Conservation (phyloP, 257 asterid genomes). For the Ajuga chamaepitys region DNA sequence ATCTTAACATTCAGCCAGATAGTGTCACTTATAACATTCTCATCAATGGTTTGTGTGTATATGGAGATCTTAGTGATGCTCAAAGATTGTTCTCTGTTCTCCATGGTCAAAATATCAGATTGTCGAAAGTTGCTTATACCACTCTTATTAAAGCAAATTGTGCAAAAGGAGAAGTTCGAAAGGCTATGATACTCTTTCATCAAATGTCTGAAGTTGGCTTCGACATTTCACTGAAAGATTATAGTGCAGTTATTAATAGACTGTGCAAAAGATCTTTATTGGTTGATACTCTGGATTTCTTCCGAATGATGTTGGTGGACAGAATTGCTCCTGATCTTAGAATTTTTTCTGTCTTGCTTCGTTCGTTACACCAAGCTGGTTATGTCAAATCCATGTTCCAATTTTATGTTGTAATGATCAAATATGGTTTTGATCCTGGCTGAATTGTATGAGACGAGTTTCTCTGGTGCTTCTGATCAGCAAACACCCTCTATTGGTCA, state of each 20-base stretch:
- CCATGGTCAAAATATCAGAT: constrained; percentile 26
- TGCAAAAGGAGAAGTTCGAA: constrained; percentile 55
- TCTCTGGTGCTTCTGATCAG: constrained; percentile 5
- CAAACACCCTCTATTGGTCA: constrained; percentile 3
- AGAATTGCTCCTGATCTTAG: constrained; percentile 46
- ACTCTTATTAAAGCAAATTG: constrained; percentile 72
- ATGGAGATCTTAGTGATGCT: constrained; percentile 48
- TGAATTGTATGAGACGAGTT: constrained; percentile 19
- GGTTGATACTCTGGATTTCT: constrained; percentile 39
- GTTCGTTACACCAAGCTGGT: constrained; percentile 27
- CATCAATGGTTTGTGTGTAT: constrained; percentile 53
- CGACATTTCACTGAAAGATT: constrained; percentile 60
- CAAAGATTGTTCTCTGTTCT: constrained; percentile 42
- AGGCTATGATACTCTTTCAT: constrained; percentile 48
- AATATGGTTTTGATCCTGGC: constrained; percentile 43
- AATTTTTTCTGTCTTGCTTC: constrained; percentile 34
- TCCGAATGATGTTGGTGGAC: constrained; percentile 40
- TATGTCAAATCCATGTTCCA: constrained; percentile 29
- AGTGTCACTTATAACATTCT: constrained; percentile 55
- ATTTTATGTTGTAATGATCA: constrained; percentile 42
- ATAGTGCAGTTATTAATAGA: constrained; percentile 72
- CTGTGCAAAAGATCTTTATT: constrained; percentile 55
- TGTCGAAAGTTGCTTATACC: constrained; percentile 61
- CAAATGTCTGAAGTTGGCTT: constrained; percentile 54
- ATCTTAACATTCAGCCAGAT: constrained; percentile 39